Evolutionary conservation across 163 green algal species (phyloP), one percentile per base, ranked within the genome.

Genomic region (Scenedesmus sp.): DNA sequence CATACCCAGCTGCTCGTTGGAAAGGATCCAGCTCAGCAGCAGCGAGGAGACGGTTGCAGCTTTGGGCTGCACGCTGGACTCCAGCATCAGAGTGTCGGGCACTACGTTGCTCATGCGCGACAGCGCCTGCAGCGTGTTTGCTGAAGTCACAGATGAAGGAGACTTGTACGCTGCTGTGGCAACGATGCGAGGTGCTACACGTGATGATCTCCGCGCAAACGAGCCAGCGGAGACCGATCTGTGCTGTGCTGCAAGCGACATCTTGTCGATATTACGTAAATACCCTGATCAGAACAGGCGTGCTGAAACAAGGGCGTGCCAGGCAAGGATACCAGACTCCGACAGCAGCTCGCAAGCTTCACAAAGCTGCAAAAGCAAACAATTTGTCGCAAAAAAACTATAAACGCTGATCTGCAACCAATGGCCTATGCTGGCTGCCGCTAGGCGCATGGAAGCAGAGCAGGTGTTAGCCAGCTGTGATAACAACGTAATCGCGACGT

Each of bases 1-100:
- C 82, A 92, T 90, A n/a, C 89, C 82, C 54, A 90, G 90, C 90
- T 93, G 90, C 70, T 90, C 83, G 57, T 87, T 90, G 60, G 56
- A 12, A 23, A 93, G 90, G 2, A 93, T 67, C 82, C 90, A 89
- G 20, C 23, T 82, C 8, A 93, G 84, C 26, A 93, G 67, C 77
- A 85, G 55, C 7, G 56, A 54, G 12, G 77, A 89, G 12, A 91
- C 85, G 20, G 90, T 93, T 20, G 90, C 90, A 34, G 90, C 90
- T 67, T 93, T 91, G 52, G 90, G 90, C 85, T 82, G 54, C 16
- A 91, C 85, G 34, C 77, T 23, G 4, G 57, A 64, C 76, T 88
- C 74, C 23, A 91, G 57, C 64, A 93, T 8, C 16, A 93, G 67
- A 2, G 90, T 93, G 77, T 93, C 90, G 15, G 90, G 90, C 60